Evolutionary conservation across 805 yeast genomes (phyloP), one percentile per base, ranked within the genome.

Genomic region (Lipomyces kockii): DNA sequence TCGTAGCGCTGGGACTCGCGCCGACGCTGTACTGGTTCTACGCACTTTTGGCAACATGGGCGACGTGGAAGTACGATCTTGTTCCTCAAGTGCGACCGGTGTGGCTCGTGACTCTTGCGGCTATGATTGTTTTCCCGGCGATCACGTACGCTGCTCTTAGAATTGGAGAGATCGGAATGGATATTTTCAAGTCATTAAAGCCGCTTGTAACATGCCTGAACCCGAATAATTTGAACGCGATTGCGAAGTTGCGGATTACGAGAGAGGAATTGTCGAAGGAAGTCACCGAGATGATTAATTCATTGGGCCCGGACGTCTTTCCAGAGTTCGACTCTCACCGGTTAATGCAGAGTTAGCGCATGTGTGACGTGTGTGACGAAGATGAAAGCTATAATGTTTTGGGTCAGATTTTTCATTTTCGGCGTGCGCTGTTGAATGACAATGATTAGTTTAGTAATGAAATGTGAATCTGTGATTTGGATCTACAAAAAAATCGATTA

Each of bases 81-180:
- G 20, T 70, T 70, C 58, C 73, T 62, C 20, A 69, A 2, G 58
- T 60, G 27, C 75, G 78, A 56, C 66, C 71, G n/a, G 58, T 73
- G 2, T 64, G 68, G 29, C 66, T 80, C 63, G 76, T 88, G 25
- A 80, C 85, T 67, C 72, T 85, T 55, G 78, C 84, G 73, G 78
- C 88, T 29, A 90, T 91, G 77, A 73, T 87, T n/a, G 78, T 86
- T 27, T 88, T 95, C 63, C 91, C 80, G 12, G 55, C 84, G 35
- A 87, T 94, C 17, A 91, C 98, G 0, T 94, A 91, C 75, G 87
- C 97, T n/a, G 97, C 99, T 0, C 83, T 95, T 72, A 83, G 91
- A 34, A 87, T 92, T 66, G 98, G 99, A 63, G 99, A 95, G 76
- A 89, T 88, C 67, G 99, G 99, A 46, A 84, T 91, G 87, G 98